phyloP scores from a whole-genome alignment of 192 early-diverging fungal species.

The Neocallimastix lanati region DNA sequence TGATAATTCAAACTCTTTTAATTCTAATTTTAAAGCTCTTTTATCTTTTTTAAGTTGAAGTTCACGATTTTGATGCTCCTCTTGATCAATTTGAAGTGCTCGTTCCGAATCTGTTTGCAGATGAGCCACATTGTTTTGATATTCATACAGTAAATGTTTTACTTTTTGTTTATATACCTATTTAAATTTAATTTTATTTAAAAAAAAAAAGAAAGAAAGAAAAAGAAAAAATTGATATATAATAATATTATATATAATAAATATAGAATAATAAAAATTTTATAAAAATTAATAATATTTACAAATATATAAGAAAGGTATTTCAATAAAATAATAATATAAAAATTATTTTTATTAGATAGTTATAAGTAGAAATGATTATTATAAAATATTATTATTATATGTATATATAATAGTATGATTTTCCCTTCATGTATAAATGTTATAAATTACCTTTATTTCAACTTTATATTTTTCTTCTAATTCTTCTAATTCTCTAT shows the following conservation, averaged over 20 bases:
- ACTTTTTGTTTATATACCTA: conserved; percentile 54
- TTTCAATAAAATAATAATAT: too few species aligned
- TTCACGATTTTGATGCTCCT: conserved; percentile 25
- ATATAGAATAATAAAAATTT: not conserved
- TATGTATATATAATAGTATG: too few species aligned
- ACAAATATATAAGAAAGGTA: too few species aligned
- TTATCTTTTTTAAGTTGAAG: conserved; percentile 41
- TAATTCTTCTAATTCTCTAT: conserved; percentile 37
- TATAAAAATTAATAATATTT: too few species aligned
- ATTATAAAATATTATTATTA: too few species aligned
- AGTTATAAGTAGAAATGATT: too few species aligned
- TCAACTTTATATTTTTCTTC: conserved; percentile 50
- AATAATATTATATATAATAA: not conserved
- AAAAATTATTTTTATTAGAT: too few species aligned
- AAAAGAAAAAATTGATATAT: too few species aligned
- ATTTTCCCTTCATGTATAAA: too few species aligned
- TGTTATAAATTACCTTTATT: conserved; percentile 23
- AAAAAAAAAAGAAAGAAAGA: too few species aligned
- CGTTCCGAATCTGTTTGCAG: conserved; percentile 38
- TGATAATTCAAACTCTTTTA: conserved; percentile 40
- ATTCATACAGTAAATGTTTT: conserved; percentile 48
- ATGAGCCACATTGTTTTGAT: conserved; percentile 48
- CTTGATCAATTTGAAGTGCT: conserved; percentile 31
- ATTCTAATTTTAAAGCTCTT: conserved; percentile 36
- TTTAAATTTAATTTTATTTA: not conserved